These are phyloP conservation scores for Cercospora nicotianae DNA, from an alignment of 2,329 filamentous ascomycete genomes.

Conservation along the genomic window DNA sequence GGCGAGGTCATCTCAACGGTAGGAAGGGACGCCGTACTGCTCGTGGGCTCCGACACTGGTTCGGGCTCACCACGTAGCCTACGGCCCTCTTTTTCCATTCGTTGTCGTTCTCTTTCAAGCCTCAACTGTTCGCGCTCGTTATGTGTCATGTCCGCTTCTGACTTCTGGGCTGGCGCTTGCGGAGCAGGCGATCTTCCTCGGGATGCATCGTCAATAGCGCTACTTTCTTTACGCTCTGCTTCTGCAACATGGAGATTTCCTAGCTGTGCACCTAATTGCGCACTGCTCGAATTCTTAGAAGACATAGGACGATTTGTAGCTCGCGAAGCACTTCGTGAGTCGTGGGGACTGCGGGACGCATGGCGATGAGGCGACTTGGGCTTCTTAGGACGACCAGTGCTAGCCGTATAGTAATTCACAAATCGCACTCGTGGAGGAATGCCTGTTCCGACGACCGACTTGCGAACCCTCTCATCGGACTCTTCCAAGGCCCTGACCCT, in stretches of 20 bases:
- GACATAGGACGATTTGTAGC: background rate
- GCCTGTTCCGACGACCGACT: conserved; percentile 36
- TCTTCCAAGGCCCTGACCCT: conserved; percentile 71
- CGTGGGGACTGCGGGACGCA: conserved; percentile 15
- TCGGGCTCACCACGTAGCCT: conserved; percentile 34
- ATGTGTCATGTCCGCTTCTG: conserved; percentile 33
- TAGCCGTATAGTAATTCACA: conserved; percentile 88
- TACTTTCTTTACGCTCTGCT: background rate
- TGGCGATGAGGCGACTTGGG: conserved; percentile 47
- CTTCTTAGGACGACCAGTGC: conserved; percentile 66
- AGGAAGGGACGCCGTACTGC: background rate
- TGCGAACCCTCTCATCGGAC: conserved; percentile 54
- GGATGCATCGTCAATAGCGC: conserved; percentile 13
- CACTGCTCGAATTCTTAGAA: background rate
- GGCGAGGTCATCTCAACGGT: background rate
- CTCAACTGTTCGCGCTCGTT: conserved; percentile 33
- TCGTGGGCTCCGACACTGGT: background rate
- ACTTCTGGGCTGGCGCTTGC: conserved; percentile 10
- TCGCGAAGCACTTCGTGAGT: conserved; percentile 11
- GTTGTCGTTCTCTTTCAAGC: conserved; percentile 33
- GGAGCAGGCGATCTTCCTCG: background rate
- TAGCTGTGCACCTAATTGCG: background rate
- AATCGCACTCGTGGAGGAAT: conserved; percentile 65
- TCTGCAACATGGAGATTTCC: background rate
- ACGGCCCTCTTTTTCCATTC: conserved; percentile 37